phyloP scores from a whole-genome alignment of 129 eudicot species.

The Calendula officinalis region DNA sequence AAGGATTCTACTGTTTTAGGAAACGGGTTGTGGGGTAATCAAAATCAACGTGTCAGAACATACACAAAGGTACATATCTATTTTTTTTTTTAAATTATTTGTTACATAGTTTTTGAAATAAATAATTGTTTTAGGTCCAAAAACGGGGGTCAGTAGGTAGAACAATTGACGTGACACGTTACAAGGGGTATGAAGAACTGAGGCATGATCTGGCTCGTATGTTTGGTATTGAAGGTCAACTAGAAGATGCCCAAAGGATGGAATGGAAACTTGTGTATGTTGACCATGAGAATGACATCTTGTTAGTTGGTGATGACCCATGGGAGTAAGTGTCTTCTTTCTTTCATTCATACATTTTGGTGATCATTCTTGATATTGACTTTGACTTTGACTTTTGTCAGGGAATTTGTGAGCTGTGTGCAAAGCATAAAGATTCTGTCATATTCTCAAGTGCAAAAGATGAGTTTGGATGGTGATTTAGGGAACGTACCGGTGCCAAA shows the following conservation, averaged over 20 bases:
- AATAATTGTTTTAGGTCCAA: conserved; percentile 58
- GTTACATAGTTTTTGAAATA: not conserved
- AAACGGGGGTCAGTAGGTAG: conserved; percentile 96
- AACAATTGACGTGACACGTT: conserved; percentile 90
- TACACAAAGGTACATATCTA: conserved; percentile 71
- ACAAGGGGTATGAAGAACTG: conserved; percentile 90
- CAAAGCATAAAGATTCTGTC: conserved; percentile 96
- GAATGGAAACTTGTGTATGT: conserved; percentile 96
- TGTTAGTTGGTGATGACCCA: conserved; percentile 94
- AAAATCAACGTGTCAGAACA: conserved; percentile 77
- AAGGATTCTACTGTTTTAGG: conserved; percentile 58
- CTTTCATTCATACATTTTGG: not conserved
- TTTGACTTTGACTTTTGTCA: conserved; percentile 28
- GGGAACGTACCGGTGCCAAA: conserved; percentile 56
- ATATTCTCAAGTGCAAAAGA: conserved; percentile 83
- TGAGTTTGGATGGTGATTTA: conserved; percentile 96
- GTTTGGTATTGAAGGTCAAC: conserved; percentile 90
- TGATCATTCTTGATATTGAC: not conserved
- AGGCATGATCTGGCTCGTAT: conserved; percentile 80
- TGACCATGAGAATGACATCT: conserved; percentile 88
- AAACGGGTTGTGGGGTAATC: conserved; percentile 75
- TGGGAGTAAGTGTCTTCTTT: conserved; percentile 80
- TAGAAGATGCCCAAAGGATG: conserved; percentile 70
- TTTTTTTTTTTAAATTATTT: not conserved
- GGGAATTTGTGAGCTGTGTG: conserved; percentile 95